Conservation (phyloP, 805 yeast genomes). For the Lipomyces kockii region DNA sequence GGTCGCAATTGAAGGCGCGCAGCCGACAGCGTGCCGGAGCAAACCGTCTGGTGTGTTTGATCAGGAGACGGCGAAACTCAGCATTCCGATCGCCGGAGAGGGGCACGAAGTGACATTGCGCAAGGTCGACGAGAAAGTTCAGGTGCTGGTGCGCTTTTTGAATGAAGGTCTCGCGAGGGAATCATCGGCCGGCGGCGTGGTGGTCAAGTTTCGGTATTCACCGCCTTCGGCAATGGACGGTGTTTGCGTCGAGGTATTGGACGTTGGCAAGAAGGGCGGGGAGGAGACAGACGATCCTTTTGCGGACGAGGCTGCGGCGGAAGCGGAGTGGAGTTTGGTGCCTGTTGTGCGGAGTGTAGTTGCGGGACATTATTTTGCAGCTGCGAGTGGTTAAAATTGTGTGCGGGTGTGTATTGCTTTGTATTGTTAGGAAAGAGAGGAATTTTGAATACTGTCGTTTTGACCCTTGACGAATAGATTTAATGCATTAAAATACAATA, state of each 20-base stretch:
- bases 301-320: conserved; percentile 34
- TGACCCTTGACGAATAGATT: neutral
- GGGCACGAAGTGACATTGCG: conserved; percentile 49
- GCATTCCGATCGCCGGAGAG: conserved; percentile 70
- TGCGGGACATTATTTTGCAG: conserved; percentile 34
- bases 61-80: conserved; percentile 80
- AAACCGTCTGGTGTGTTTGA: conserved; percentile 92
- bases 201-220: conserved; percentile 49
- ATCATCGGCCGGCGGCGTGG: conserved; percentile 70
- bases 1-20: conserved; percentile 64
- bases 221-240: conserved; percentile 13
- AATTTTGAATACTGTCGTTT: neutral
- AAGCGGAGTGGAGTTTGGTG: conserved; percentile 28
- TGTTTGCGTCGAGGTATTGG: conserved; percentile 23
- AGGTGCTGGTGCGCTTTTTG: conserved; percentile 82
- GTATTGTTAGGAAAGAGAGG: neutral
- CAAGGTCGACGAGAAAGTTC: conserved; percentile 55
- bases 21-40: conserved; percentile 72
- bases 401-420: neutral
- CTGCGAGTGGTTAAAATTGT: conserved; percentile 1
- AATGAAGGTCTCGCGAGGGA: conserved; percentile 76
- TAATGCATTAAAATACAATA: neutral
- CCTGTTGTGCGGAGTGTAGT: conserved; percentile 31
- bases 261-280: conserved; percentile 16
- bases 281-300: conserved; percentile 35